These are phyloP conservation scores for Prorocentrum cordatum DNA, from an alignment of 169 alveolate genomes.

Conservation along the genomic window DNA sequence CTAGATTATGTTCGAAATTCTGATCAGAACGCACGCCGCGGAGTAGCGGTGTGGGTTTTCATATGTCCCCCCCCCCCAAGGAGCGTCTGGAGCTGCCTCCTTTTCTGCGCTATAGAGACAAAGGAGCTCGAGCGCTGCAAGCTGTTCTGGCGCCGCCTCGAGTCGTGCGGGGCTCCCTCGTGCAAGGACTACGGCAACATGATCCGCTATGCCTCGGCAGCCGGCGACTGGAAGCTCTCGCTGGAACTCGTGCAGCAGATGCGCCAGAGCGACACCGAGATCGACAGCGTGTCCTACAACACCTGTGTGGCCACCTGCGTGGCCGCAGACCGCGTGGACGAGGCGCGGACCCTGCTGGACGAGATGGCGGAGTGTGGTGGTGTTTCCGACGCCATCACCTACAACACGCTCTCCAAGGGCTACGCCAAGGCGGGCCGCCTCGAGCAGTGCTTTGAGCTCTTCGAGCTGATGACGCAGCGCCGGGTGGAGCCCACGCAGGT, in stretches of 20 bases:
- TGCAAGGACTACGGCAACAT: conserved; percentile 25
- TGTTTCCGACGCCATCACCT: conserved; percentile 56
- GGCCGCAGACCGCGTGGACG: too few species aligned
- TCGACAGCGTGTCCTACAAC: conserved; percentile 64
- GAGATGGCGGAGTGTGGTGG: conserved; percentile 44
- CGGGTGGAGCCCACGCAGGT: conserved; percentile 47
- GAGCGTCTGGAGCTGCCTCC: conserved; percentile 67
- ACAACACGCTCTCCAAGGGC: conserved; percentile 67
- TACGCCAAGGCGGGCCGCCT: conserved; percentile 39
- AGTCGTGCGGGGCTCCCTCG: conserved; percentile 37
- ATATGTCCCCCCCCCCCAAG: too few species aligned
- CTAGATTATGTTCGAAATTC: too few species aligned
- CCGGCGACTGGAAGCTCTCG: conserved; percentile 45
- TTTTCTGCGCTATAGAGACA: conserved; percentile 64
- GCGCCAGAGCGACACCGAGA: too few species aligned
- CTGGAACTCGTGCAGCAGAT: too few species aligned
- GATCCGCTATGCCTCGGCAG: conserved; percentile 35
- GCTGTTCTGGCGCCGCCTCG: conserved; percentile 12
- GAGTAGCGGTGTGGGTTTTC: too few species aligned
- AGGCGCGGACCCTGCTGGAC: conserved; percentile 38
- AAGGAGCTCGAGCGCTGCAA: conserved; percentile 31
- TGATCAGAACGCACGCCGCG: too few species aligned
- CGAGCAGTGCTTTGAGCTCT: conserved; percentile 63
- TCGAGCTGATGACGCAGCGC: conserved; percentile 4
- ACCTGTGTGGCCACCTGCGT: too few species aligned